Conservation (phyloP, 495 filamentous ascomycete genomes). For the Peziza echinospora region DNA sequence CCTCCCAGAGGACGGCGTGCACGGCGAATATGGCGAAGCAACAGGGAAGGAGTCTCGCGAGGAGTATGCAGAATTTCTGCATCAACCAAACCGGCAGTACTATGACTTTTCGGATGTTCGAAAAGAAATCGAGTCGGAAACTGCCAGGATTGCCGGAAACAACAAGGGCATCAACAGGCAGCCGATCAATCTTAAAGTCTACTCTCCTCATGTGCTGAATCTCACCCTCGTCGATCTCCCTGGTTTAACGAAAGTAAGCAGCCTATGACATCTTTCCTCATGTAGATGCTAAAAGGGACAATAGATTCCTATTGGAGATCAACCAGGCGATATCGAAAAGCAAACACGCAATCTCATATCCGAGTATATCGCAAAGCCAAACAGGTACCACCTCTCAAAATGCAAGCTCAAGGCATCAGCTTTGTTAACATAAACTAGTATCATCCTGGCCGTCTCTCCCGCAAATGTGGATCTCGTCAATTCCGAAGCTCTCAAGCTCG, state of each 20-base stretch:
- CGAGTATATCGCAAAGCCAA: slow-evolving; percentile 97
- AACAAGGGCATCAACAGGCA: slow-evolving; percentile 98
- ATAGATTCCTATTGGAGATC: slow-evolving; percentile 86
- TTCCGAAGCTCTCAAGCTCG: slow-evolving; percentile 91
- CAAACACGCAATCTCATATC: slow-evolving; percentile 91
- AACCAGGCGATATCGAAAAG: slow-evolving; percentile 96
- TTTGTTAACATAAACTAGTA: slow-evolving; percentile 18
- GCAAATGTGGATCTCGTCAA: slow-evolving; percentile 98
- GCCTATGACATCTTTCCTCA: no score
- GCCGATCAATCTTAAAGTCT: slow-evolving; percentile 97
- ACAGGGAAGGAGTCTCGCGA: slow-evolving; percentile 27
- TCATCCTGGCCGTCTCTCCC: slow-evolving; percentile 88
- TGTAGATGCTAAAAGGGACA: no score
- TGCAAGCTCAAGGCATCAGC: not conserved
- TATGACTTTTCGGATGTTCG: slow-evolving; percentile 84
- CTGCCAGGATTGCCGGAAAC: slow-evolving; percentile 76
- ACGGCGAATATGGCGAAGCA: slow-evolving; percentile 44
- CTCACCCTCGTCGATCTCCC: slow-evolving; percentile 91
- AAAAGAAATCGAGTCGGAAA: slow-evolving; percentile 94
- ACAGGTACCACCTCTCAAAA: slow-evolving; percentile 31
- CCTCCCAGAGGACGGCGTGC: slow-evolving; percentile 58
- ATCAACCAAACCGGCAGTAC: slow-evolving; percentile 72
- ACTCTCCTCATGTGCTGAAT: slow-evolving; percentile 90
- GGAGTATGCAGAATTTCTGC: slow-evolving; percentile 96
- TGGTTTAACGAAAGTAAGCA: slow-evolving; percentile 76